Evolutionary conservation across 208 protist genomes (phyloP), one percentile per base, ranked within the genome.

Genomic region (Trypanosoma boissoni): DNA sequence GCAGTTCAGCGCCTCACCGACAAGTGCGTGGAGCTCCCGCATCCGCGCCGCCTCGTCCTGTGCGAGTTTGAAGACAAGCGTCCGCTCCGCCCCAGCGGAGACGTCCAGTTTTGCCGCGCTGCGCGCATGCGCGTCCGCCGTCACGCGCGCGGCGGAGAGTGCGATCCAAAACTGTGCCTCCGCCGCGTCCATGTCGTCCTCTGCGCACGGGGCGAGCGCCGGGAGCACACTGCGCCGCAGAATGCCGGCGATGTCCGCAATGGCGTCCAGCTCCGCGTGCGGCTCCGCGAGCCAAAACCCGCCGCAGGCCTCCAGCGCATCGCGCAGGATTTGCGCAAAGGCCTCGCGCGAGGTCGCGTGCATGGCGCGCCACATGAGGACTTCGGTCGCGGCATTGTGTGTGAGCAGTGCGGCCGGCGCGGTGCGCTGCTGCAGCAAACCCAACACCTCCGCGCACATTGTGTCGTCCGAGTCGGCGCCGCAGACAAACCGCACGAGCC

Each of bases 311-410:
- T 73, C 65, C 5, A 89, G 64, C 10, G 79, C 72, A 14, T 68
- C 45, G 18, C 54, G 56, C 24, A 86, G 60, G 6, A 77, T 75
- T 0, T 20, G 43, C 18, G 68, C 43, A 72, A 76, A 75, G 56
- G 82, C 86, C 1, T 72, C 66, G 16, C 58, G 32, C 3, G 68
- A 74, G 45, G 64, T 43, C 7, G 80, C 76, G 59, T 88, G 80
- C 86, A 92, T 92, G 5, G 86, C 81, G 53, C 79, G 72, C 86
- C 86, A 90, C 74, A 92, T 64, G 21, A 92, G 58, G 21, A 59
- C 36, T 69, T 92, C 86, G n/a, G 82, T 76, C 20, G 70, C 20
- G 10, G 60, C 57, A 54, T 88, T 83, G 56, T 86, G 78, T 31
- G 81, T 92, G 21, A 92, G 74, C 24, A 87, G 60, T 39, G 74